phyloP scores from a whole-genome alignment of 2,329 filamentous ascomycete genomes.

The Verticillium isaacii region DNA sequence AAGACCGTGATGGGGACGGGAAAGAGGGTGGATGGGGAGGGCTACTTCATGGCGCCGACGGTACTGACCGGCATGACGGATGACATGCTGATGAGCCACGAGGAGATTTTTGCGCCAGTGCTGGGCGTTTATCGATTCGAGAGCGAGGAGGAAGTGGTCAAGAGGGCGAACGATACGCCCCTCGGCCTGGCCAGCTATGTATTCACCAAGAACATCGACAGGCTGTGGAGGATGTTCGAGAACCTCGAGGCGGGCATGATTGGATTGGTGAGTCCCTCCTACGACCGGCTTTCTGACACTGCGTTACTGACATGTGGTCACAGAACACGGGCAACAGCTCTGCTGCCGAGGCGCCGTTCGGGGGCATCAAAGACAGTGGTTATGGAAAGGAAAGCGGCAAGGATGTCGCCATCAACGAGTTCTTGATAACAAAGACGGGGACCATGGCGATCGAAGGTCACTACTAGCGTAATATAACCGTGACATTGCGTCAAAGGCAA shows the following conservation, averaged over 20 bases:
- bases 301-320: slow-evolving; percentile 1
- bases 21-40: slow-evolving; percentile 39
- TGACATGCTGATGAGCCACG: slow-evolving; percentile 61
- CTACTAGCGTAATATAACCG: slow-evolving; percentile 16
- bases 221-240: slow-evolving; percentile 38
- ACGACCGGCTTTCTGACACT: slow-evolving; percentile 25
- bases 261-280: slow-evolving; percentile 31
- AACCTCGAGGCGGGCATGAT: slow-evolving; percentile 63
- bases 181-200: slow-evolving; percentile 75
- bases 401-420: slow-evolving; percentile 41
- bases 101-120: slow-evolving; percentile 75
- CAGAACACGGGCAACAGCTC: slow-evolving; percentile 38
- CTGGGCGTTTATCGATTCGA: slow-evolving; percentile 67
- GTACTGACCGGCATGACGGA: slow-evolving; percentile 63
- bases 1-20: slow-evolving; percentile 59
- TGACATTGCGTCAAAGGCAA: background rate
- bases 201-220: slow-evolving; percentile 46
- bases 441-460: slow-evolving; percentile 36
- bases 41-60: slow-evolving; percentile 71
- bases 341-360: slow-evolving; percentile 39
- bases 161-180: slow-evolving; percentile 61
- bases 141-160: slow-evolving; percentile 67
- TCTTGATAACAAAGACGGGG: slow-evolving; percentile 39
- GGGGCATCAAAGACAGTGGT: slow-evolving; percentile 43
- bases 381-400: slow-evolving; percentile 43